A percentile compares a stretch with the other conserved stretches of the same genome.
phyloP scores from a whole-genome alignment of 192 early-diverging fungal genomes.

The Geosiphon pyriformis region DNA sequence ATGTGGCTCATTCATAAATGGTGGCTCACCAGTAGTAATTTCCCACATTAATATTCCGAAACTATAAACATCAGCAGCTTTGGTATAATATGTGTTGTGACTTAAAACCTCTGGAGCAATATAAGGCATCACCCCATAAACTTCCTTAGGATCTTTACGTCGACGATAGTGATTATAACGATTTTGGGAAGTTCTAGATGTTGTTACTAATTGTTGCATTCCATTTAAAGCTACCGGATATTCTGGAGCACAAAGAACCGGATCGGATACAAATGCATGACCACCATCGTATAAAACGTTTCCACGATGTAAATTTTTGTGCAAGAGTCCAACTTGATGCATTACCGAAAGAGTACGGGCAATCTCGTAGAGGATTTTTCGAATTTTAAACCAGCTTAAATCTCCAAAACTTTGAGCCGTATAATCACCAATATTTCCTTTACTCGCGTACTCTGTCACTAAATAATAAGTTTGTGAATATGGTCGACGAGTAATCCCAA shows the following conservation, averaged over 20 bases:
- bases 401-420: neutral
- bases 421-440: neutral
- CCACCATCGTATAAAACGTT: neutral
- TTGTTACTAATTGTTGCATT: no score
- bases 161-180: neutral
- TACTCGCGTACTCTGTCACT: neutral
- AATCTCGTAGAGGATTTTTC: neutral
- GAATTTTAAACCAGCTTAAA: neutral
- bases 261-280: neutral
- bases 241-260: neutral
- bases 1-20: neutral
- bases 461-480: neutral
- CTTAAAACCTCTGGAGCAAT: neutral
- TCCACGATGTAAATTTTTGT: neutral
- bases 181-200: no score
- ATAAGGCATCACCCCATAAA: constrained; percentile 5
- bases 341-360: neutral
- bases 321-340: neutral
- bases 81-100: neutral
- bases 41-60: constrained; percentile 6
- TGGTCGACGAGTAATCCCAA: neutral
- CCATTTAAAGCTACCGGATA: neutral
- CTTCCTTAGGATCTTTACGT: neutral
- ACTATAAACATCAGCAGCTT: neutral
- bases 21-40: neutral